These are phyloP conservation scores for Sechiopsis laciniata DNA, from an alignment of 306 rosid genomes.

Conservation along the genomic window DNA sequence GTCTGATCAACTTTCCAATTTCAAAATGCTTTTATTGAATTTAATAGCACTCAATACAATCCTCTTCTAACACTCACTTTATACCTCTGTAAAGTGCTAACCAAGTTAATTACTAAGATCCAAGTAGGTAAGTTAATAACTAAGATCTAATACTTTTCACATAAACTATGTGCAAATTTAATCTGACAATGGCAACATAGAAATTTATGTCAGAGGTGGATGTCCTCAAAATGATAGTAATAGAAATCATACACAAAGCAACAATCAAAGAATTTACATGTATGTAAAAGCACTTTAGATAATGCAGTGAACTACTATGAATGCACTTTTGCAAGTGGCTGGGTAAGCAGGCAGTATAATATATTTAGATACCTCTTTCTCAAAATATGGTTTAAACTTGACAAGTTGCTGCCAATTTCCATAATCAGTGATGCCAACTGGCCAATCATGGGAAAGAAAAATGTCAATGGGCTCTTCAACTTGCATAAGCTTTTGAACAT, in stretches of 20 bases:
- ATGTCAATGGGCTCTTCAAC: slow-evolving; percentile 73
- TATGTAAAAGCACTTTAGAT: not conserved
- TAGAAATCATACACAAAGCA: not conserved
- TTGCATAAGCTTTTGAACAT: slow-evolving; percentile 70
- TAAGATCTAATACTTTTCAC: not conserved
- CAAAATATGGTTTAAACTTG: slow-evolving; percentile 43
- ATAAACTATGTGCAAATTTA: not conserved
- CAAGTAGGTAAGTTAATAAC: slow-evolving; percentile 1
- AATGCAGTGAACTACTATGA: not conserved
- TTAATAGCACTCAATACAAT: not conserved
- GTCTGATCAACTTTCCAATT: not conserved
- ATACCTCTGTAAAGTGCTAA: not conserved
- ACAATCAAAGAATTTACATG: not conserved
- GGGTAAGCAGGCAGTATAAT: not conserved
- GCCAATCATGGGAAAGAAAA: slow-evolving; percentile 98
- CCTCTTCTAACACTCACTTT: not conserved
- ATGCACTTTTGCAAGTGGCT: not conserved
- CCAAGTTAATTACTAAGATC: slow-evolving; percentile 2
- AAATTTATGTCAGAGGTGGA: slow-evolving; percentile 3
- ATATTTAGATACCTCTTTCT: slow-evolving; percentile 52
- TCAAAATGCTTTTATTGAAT: not conserved
- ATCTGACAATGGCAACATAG: slow-evolving; percentile 7
- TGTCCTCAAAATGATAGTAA: not conserved
- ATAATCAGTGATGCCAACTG: slow-evolving; percentile 69
- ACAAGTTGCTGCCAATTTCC: slow-evolving; percentile 74